Base-by-base conservation (phyloP, 106 monocot genomes). In the Dendrobium nobile region DNA sequence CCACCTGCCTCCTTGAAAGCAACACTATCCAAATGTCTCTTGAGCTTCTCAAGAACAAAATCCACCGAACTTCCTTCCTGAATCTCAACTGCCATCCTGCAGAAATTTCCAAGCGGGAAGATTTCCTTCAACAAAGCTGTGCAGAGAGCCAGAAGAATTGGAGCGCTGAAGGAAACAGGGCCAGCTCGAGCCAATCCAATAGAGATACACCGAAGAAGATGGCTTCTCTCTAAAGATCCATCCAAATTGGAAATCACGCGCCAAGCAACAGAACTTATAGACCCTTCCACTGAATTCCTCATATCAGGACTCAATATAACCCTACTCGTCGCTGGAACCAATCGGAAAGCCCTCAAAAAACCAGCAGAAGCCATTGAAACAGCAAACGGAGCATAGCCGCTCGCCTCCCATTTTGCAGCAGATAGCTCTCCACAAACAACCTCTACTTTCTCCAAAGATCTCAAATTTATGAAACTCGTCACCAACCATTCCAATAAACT, bases 1-100 rank as follows among this genome's bases (percentile, higher is more conserved):
- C 88, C 91, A 45, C 99, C 99, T 9, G 91, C 99, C 75, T 99
- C 99, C 80, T 88, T 99, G 77, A 99, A 99, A 70, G 92, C 86
- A 68, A 86, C 28, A 78, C 93, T 79, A 72, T 58, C 80, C 37
- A 86, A 76, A 77, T 93, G 91, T 24, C 87, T 79, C 51, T 68
- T 88, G 16, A 86, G 82, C 78, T 67, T 51, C 47, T 72, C 54
- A 26, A 79, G 44, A 1, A 58, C 44, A 80, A 45, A 3, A 41
- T 37, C 42, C 3, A 61, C 27, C 16, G 72, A 73, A 43, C 43
- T 80, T 42, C 58, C 84, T 37, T 81, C 73, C 37, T 65, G 27
- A 51, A 24, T 77, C 33, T 85, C 82, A 75, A 87, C 28, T 2
- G 82, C 86, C 77, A 79, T 82, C 55, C 59, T 73, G 37, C 81